phyloP scores from a whole-genome alignment of 352 stramenopile species.

The Saprolegnia parasitica region DNA sequence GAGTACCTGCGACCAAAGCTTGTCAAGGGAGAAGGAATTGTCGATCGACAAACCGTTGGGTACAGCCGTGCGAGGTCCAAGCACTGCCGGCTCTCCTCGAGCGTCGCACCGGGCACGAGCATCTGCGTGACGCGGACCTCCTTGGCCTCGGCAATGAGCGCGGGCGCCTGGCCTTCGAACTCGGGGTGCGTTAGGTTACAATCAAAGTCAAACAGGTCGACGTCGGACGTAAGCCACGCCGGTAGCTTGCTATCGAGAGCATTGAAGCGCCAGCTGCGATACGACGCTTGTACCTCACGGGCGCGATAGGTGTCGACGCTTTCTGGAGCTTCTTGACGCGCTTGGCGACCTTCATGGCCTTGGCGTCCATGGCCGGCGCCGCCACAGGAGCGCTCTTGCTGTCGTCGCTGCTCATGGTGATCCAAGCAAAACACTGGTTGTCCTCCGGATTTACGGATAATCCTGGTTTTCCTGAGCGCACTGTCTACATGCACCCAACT shows the following conservation, averaged over 20 bases:
- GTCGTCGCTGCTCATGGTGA: background rate
- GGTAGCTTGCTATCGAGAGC: background rate
- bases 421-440: no score
- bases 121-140: conserved; percentile 53
- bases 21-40: background rate
- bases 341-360: background rate
- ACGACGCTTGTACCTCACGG: background rate
- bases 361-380: background rate
- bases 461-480: no score
- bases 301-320: no score
- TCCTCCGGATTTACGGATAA: no score
- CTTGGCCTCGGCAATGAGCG: conserved; percentile 40
- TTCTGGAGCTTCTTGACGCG: conserved; percentile 3
- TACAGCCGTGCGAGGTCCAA: conserved; percentile 52
- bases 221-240: background rate
- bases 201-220: conserved; percentile 70
- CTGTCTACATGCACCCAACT: no score
- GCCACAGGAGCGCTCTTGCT: background rate
- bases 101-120: conserved; percentile 65
- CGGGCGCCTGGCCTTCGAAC: conserved; percentile 39
- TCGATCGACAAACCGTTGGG: conserved; percentile 33
- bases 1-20: conserved; percentile 31
- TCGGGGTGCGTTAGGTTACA: conserved; percentile 78
- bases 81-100: conserved; percentile 55
- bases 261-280: background rate